These are phyloP conservation scores for Trametes villosa DNA, from an alignment of 768 basidiomycete genomes.

Conservation along the genomic window DNA sequence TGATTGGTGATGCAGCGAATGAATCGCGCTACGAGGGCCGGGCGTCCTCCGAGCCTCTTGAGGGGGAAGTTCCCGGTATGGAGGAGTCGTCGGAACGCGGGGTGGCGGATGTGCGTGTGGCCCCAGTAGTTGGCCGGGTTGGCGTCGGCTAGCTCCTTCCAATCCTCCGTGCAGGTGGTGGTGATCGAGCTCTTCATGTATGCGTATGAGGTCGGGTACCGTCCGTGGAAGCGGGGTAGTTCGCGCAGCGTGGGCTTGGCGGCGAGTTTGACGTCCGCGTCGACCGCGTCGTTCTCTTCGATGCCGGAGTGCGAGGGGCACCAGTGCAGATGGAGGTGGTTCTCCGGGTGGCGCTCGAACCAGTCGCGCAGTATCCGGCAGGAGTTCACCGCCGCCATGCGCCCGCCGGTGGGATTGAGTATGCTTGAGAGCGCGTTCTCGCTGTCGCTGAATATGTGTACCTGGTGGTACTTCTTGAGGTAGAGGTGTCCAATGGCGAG, in stretches of 20 bases:
- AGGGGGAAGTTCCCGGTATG: background rate
- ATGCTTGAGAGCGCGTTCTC: background rate
- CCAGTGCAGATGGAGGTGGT: background rate
- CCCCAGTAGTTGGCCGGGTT: too few relatives aligned
- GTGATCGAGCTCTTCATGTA: too few relatives aligned
- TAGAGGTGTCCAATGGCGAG: too few relatives aligned
- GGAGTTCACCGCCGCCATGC: background rate
- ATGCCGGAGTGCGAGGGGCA: background rate
- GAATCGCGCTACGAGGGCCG: background rate
- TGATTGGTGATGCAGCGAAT: slow-evolving; percentile 1
- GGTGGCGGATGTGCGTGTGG: background rate
- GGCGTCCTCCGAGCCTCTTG: background rate
- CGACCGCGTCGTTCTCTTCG: background rate
- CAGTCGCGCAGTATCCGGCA: background rate
- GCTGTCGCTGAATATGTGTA: background rate
- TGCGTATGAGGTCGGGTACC: background rate
- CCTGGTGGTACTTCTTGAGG: background rate
- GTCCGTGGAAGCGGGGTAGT: too few relatives aligned
- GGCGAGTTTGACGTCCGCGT: background rate
- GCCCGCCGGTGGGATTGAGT: background rate
- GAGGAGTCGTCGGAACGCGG: background rate
- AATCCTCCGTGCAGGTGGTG: background rate
- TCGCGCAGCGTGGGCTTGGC: background rate
- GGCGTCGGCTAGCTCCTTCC: background rate
- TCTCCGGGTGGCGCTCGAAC: background rate